Evolutionary conservation across 768 basidiomycete genomes (phyloP), one percentile per base, ranked within the genome.

Genomic region (Paxillus ammoniavirescens): DNA sequence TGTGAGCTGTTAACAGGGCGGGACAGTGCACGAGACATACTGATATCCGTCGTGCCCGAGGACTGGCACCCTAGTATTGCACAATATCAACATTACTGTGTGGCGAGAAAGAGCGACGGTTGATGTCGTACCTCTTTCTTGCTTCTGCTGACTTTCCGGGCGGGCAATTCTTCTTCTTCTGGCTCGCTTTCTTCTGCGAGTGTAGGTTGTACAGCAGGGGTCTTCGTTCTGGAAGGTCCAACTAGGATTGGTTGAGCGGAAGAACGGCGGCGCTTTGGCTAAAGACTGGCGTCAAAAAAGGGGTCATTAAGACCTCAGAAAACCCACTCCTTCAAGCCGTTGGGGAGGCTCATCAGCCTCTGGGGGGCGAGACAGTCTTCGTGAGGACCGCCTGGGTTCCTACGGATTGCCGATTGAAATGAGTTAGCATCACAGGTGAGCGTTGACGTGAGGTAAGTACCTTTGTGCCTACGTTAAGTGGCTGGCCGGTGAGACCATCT

Each of bases 181-280:
- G 86, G 82, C 62, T 91, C 90, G 55, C 88, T 91, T 71, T 89
- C 89, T 70, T 91, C 87, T 7, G 76, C 65, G 2, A 90, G 62
- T 18, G 73, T 65, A 9, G 80, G 75, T 49, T 81, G 75, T 37
- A 68, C 59, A 1, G 72, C 65, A 49, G 73, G 68, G 31, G 62
- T 56, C 30, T 68, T 64, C 5, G 60, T 73, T 52, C 72, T 72
- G 42, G 81, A 66, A 12, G 77, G 63, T 4, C 80, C 78, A 45
- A 83, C 84, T 42, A 89, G 71, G 18, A 70, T 76, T 3, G 89
- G 89, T 61, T 91, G 86, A 1, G 89, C 89, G 23, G 90, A 89
- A 12, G 89, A 88, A 60, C 90, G 78, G 37, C 89, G 80, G 52
- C 89, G 81, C 65, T 91, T 92, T n/a, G 85, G 79, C 89, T 91